Percentiles rank a stretch among this genome's conserved stretches.
Evolutionary conservation across 1,284 basidiomycete species (phyloP).

Genomic region (Sanguinoderma infundibulare): DNA sequence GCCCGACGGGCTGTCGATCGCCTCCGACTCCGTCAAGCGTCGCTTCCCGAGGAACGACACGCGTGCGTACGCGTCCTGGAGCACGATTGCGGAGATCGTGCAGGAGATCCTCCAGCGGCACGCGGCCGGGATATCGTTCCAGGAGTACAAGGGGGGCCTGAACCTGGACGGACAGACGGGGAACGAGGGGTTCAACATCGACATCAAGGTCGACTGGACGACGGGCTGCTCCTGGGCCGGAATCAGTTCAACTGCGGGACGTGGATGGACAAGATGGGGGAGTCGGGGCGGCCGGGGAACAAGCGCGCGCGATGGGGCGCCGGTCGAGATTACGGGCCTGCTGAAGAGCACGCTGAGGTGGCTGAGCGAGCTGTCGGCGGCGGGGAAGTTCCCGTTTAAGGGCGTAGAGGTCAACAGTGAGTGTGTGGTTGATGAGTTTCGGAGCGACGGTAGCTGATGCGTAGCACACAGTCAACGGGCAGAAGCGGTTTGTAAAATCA

Average conservation of each 20-base stretch:
- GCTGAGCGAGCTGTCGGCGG: constrained; percentile 71
- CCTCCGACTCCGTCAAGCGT: constrained; percentile 84
- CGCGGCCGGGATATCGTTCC: constrained; percentile 90
- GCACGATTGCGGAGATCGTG: constrained; percentile 89
- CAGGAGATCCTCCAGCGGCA: constrained; percentile 97
- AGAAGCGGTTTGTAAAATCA: constrained; percentile 72
- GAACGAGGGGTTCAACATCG: constrained; percentile 92
- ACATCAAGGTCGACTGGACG: constrained; percentile 92
- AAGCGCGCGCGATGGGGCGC: constrained; percentile 98
- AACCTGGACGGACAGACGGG: constrained; percentile 97
- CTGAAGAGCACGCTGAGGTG: constrained; percentile 93
- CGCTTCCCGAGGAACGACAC: constrained; percentile 94
- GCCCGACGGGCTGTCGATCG: constrained; percentile 83
- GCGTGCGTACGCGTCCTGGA: constrained; percentile 80
- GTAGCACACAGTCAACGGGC: constrained; percentile 65
- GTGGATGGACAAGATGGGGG: constrained; percentile 99
- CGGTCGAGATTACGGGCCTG: constrained; percentile 94
- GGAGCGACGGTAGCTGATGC: not conserved
- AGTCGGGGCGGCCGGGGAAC: constrained; percentile 88
- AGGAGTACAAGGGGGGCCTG: constrained; percentile 95
- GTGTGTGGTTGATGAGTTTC: constrained; percentile 40
- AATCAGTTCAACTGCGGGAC: constrained; percentile 87
- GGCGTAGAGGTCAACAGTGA: constrained; percentile 83
- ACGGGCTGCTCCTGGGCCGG: constrained; percentile 93
- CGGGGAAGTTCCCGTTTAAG: constrained; percentile 86